phyloP scores from a whole-genome alignment of 176 grass and related monocot genomes.

The Miscanthus lutarioriparius region DNA sequence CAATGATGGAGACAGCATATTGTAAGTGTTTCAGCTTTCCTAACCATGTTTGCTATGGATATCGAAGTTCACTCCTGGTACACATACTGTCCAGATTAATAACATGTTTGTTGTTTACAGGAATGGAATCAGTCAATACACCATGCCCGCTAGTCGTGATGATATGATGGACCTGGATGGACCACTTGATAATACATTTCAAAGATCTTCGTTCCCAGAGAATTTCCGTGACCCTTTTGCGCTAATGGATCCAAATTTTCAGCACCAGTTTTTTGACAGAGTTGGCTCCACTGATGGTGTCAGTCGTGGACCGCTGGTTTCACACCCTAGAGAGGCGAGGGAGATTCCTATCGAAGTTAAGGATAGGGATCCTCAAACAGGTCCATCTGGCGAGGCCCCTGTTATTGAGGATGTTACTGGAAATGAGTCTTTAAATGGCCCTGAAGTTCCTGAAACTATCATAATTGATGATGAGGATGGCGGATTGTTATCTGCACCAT shows the following conservation, averaged over 20 bases:
- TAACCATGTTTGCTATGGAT: conserved; percentile 6
- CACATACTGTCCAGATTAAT: background rate
- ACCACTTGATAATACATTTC: conserved; percentile 50
- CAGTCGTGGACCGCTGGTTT: conserved; percentile 45
- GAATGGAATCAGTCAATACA: conserved; percentile 44
- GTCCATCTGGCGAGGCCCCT: conserved; percentile 54
- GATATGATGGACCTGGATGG: conserved; percentile 75
- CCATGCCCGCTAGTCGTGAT: conserved; percentile 28
- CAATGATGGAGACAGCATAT: conserved; percentile 61
- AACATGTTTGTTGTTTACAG: conserved; percentile 35
- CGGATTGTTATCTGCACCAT: conserved; percentile 31
- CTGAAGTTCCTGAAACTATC: conserved; percentile 54
- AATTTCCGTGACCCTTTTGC: conserved; percentile 58
- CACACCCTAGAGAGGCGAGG: conserved; percentile 67
- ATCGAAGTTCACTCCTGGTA: conserved; percentile 1
- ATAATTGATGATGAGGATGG: conserved; percentile 67
- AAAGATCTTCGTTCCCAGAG: conserved; percentile 43
- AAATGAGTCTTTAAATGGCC: conserved; percentile 50
- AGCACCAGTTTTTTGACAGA: conserved; percentile 39
- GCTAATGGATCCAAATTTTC: conserved; percentile 58
- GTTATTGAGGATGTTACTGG: conserved; percentile 64
- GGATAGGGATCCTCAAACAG: conserved; percentile 47
- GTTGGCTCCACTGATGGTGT: conserved; percentile 42
- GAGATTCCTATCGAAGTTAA: conserved; percentile 67
- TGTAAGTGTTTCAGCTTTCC: conserved; percentile 43